These are phyloP conservation scores for Talaromyces adpressus DNA, from an alignment of 495 filamentous ascomycete species.

Conservation along the genomic window DNA sequence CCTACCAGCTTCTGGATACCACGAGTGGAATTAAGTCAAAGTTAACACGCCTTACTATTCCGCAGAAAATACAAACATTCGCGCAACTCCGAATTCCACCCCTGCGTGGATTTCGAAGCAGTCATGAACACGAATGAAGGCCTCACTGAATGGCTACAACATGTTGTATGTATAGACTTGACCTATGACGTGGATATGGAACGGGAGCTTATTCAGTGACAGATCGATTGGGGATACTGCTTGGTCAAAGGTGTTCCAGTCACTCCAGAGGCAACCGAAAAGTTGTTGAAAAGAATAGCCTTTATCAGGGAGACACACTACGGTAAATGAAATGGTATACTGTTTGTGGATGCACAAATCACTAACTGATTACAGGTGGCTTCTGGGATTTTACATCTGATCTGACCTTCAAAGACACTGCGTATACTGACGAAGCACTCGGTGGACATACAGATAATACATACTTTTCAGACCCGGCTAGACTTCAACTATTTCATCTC, in stretches of 20 bases:
- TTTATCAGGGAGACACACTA: conserved; percentile 86
- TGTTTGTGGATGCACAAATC: background rate
- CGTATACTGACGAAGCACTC: conserved; percentile 78
- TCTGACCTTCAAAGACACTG: conserved; percentile 79
- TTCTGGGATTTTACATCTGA: conserved; percentile 95
- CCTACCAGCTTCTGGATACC: background rate
- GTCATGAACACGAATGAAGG: conserved; percentile 53
- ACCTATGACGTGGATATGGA: background rate
- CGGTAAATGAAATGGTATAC: conserved; percentile 35
- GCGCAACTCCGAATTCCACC: conserved; percentile 26
- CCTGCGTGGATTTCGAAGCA: conserved; percentile 47
- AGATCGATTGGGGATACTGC: conserved; percentile 59
- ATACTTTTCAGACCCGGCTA: conserved; percentile 86
- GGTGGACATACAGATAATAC: conserved; percentile 85
- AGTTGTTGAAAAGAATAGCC: conserved; percentile 68
- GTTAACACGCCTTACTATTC: conserved; percentile 7
- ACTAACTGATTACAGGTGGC: conserved; percentile 38
- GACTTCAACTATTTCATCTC: conserved; percentile 85
- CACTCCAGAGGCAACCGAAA: conserved; percentile 59
- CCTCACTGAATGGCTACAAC: conserved; percentile 46
- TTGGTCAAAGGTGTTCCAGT: conserved; percentile 62
- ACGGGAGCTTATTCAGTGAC: conserved; percentile 6
- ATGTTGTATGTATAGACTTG: conserved; percentile 47
- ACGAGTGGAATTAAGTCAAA: conserved; percentile 4
- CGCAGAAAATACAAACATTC: conserved; percentile 22